Evolutionary conservation across 805 yeast genomes (phyloP).

Genomic region (Wickerhamiella cacticola): DNA sequence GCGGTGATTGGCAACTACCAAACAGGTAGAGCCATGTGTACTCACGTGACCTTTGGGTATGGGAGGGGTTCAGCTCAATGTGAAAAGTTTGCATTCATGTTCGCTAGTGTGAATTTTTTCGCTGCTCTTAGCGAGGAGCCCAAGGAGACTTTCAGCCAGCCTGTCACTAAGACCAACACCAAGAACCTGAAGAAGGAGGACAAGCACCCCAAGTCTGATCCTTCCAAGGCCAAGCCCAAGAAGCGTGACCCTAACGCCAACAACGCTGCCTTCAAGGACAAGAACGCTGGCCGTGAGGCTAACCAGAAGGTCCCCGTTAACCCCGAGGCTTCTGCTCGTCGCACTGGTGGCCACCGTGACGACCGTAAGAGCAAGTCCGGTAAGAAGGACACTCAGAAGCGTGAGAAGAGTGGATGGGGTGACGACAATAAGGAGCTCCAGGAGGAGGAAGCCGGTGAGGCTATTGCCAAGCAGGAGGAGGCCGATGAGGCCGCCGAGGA

Average conservation of each 20-base stretch:
- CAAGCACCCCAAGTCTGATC: conserved; percentile 42
- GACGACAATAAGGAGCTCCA: conserved; percentile 60
- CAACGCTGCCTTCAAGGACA: conserved; percentile 74
- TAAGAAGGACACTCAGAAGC: conserved; percentile 75
- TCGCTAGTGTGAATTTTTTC: conserved; percentile 21
- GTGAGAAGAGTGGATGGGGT: conserved; percentile 81
- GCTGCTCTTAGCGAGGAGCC: conserved; percentile 29
- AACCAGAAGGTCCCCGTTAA: conserved; percentile 39
- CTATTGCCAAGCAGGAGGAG: conserved; percentile 31
- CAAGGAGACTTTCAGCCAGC: conserved; percentile 37
- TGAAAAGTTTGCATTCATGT: conserved; percentile 15
- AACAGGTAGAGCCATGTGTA: neutral
- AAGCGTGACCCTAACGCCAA: conserved; percentile 50
- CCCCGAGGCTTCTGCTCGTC: conserved; percentile 39
- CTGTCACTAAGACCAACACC: conserved; percentile 61
- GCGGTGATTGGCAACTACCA: no score
- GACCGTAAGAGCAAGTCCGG: conserved; percentile 86
- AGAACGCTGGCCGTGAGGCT: conserved; percentile 55
- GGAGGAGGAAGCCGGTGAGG: conserved; percentile 43
- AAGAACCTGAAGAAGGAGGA: conserved; percentile 63
- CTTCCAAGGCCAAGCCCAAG: conserved; percentile 49
- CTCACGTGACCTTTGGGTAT: conserved; percentile 3
- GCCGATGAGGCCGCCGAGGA: conserved; percentile 31
- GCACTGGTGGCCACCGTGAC: conserved; percentile 34
- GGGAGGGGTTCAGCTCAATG: neutral